Percentiles rank a stretch among this genome's conserved stretches.
Evolutionary conservation across 2,329 filamentous ascomycete species (phyloP).

Genomic region (Ophiostoma tasmaniense): DNA sequence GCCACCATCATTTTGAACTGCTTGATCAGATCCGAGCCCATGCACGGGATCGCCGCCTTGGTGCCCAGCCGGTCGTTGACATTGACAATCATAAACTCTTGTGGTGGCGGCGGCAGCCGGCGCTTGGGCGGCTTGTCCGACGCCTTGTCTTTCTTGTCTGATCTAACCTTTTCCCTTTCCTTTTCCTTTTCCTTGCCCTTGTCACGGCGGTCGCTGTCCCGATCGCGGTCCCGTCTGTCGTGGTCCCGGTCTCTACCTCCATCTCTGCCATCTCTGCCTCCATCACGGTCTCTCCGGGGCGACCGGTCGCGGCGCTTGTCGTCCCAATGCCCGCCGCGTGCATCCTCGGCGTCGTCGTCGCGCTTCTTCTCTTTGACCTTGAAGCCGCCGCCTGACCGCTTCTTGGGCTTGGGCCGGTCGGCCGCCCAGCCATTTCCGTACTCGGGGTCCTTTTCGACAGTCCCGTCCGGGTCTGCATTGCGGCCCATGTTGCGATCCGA

Average conservation of each 20-base stretch:
- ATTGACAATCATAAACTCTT: conserved; percentile 69
- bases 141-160: conserved; percentile 34
- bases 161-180: too few relatives aligned
- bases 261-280: conserved; percentile 2
- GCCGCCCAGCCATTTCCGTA: conserved; percentile 24
- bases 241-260: too few relatives aligned
- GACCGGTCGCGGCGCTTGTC: conserved; percentile 43
- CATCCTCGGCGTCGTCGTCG: conserved; percentile 35
- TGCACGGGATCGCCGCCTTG: conserved; percentile 86
- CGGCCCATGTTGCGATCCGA: neutral
- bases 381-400: conserved; percentile 37
- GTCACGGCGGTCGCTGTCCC: conserved; percentile 19
- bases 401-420: conserved; percentile 24
- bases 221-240: conserved; percentile 10
- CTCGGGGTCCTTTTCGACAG: conserved; percentile 21
- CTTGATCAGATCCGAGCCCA: conserved; percentile 73
- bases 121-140: conserved; percentile 32
- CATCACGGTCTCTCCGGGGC: conserved; percentile 25
- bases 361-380: conserved; percentile 51
- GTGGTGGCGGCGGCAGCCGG: neutral
- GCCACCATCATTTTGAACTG: conserved; percentile 90
- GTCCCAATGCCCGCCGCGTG: conserved; percentile 21
- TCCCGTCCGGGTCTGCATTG: conserved; percentile 19
- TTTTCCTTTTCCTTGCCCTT: conserved; percentile 11
- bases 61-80: conserved; percentile 94